Percentiles rank a stretch among this genome's conserved stretches.
Conservation (phyloP, 2,329 filamentous ascomycete species). For the Fusarium sp. region DNA sequence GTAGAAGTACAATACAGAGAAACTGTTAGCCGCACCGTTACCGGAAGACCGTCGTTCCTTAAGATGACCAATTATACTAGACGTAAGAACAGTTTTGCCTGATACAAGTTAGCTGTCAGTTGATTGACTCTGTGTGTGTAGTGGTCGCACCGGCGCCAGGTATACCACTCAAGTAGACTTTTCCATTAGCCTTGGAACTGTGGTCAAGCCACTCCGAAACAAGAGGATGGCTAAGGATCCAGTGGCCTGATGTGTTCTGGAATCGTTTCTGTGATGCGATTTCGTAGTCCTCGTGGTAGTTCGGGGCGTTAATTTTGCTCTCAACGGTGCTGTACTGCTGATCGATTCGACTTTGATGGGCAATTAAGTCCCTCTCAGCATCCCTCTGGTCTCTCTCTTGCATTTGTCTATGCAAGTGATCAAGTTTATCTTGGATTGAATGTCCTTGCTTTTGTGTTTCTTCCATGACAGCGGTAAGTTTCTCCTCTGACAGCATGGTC, state of each 20-base stretch:
- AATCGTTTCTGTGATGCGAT: not conserved
- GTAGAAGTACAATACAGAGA: not conserved
- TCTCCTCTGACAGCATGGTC: not conserved
- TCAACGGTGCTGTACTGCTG: not conserved
- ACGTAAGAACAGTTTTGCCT: not conserved
- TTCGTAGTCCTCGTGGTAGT: not conserved
- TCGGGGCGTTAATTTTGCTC: not conserved
- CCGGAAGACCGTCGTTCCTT: not conserved
- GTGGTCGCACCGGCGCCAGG: not conserved
- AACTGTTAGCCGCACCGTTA: not conserved
- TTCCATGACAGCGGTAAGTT: not conserved
- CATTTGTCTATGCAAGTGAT: not conserved
- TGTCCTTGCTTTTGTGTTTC: not conserved
- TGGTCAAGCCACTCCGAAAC: not conserved
- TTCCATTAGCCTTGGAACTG: not conserved
- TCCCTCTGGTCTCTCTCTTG: not conserved
- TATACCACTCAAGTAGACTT: not conserved
- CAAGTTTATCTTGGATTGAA: not conserved
- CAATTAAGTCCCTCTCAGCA: not conserved
- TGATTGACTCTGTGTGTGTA: no score
- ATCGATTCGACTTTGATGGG: not conserved
- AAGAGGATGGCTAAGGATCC: not conserved
- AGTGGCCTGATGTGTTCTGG: not conserved
- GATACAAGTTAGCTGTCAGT: rapidly evolving
- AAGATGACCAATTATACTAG: not conserved